These are phyloP conservation scores for Rhinocladiella similis DNA, from an alignment of 2,329 filamentous ascomycete genomes.

Conservation along the genomic window DNA sequence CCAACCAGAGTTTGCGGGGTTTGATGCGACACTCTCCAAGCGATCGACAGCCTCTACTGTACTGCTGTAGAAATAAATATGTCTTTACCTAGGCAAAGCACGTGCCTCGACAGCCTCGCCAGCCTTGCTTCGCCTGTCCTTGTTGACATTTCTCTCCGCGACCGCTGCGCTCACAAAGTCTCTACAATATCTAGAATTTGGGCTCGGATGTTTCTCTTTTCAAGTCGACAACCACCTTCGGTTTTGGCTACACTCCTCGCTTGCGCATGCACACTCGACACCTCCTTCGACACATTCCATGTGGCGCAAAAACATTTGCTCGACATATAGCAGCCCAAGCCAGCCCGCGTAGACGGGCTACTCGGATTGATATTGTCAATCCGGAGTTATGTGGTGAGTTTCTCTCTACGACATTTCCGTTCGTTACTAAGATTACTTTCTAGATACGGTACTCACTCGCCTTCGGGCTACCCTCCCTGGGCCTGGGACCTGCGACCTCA, in stretches of 20 bases:
- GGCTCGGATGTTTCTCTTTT: too few relatives aligned
- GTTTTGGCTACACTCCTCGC: not conserved
- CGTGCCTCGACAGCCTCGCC: not conserved
- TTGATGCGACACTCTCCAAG: not conserved
- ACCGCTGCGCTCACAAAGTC: too few relatives aligned
- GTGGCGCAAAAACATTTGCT: constrained; percentile 5
- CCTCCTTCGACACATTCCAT: constrained; percentile 14
- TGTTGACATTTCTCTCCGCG: too few relatives aligned
- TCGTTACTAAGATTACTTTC: constrained; percentile 8
- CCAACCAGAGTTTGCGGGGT: not conserved
- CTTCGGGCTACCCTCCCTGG: constrained; percentile 67
- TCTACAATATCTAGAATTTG: constrained; percentile 35
- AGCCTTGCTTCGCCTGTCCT: too few relatives aligned
- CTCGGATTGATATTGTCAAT: constrained; percentile 13
- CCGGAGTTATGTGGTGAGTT: constrained; percentile 18
- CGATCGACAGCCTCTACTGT: not conserved
- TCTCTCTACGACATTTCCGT: not conserved
- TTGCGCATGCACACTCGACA: constrained; percentile 17
- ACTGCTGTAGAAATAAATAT: too few relatives aligned
- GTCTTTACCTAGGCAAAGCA: not conserved
- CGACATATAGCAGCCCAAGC: not conserved
- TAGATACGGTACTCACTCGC: constrained; percentile 69
- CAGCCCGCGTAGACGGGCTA: not conserved
- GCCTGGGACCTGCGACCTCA: constrained; percentile 76
- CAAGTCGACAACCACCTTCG: too few relatives aligned